Evolutionary conservation across 192 early-diverging fungal genomes (phyloP), one percentile per base, ranked within the genome.

Genomic region (Mortierella antarctica): DNA sequence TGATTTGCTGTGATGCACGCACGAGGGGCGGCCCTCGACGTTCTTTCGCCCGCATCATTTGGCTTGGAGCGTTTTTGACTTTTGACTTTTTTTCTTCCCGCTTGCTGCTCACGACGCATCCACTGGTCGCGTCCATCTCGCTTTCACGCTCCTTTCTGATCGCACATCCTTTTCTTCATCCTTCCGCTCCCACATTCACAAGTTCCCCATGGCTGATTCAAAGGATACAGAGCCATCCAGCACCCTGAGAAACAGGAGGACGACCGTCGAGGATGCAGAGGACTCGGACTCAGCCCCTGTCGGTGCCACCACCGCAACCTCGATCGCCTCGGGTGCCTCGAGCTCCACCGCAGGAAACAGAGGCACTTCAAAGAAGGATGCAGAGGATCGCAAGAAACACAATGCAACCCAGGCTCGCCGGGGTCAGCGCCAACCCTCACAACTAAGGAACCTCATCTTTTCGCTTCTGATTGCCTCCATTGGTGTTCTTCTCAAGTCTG

Each of bases 261-360:
- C 70, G 23, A 80, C 77, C 40, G 77, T 80, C 47, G 70, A 80
- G 70, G 77, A 80, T 31, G 77, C 70, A 54, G 51, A 62, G 6
- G 70, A 72, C 47, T 71, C 68, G 40, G 77, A 80, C 52, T 44
- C 48, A 0, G 40, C 53, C 2, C 72, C 63, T 2, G 60, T 64
- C 31, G 74, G 61, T 9, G 58, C 61, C 49, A 64, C 74, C 40
- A 69, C 77, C 15, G 67, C 62, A n/a, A 80, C 77, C 5, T 67
- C 77, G 8, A 63, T 70, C 31, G 52, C 70, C 5, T 57, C 71
- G n/a, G 10, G 7, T 9, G 31, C 31, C 13, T 48, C 71, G 0
- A 42, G 40, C 1, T 50, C 67, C 42, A 60, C 60, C 7, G 4
- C 52, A 1, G 21, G 46, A 40, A 80, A 80, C 42, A 74, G 57